Percentiles rank a stretch among this genome's conserved stretches.
Evolutionary conservation across 306 rosid genomes (phyloP).

Genomic region (Hippophae rhamnoides): DNA sequence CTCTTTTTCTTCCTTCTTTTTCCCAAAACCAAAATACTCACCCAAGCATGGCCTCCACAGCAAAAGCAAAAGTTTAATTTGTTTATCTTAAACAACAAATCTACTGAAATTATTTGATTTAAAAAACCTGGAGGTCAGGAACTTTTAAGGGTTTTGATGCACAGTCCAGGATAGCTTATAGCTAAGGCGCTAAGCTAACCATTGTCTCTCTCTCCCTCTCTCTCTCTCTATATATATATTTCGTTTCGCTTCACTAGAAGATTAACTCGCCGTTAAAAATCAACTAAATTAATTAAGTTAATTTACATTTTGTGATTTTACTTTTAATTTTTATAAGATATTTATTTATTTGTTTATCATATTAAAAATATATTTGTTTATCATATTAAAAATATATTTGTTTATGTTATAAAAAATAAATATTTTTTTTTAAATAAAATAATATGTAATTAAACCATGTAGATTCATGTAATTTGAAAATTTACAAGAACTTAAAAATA

Average conservation of each 20-base stretch:
- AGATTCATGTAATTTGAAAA: no score
- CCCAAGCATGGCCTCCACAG: constrained; percentile 21
- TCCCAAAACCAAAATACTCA: constrained; percentile 12
- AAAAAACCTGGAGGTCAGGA: not conserved
- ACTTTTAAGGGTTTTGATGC: constrained; percentile 4
- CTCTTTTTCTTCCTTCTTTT: not conserved
- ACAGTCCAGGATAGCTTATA: not conserved
- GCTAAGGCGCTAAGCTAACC: not conserved
- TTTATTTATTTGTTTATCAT: no score
- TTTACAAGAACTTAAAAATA: no score
- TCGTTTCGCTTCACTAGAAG: not conserved
- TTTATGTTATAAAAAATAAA: no score
- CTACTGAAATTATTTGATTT: not conserved
- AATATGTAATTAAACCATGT: no score
- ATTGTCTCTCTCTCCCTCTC: not conserved
- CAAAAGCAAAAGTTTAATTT: not conserved
- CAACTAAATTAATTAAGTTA: no score
- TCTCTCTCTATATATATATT: not conserved
- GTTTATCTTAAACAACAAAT: not conserved
- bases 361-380: no score
- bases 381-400: no score
- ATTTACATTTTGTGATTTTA: no score
- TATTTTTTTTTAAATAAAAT: no score
- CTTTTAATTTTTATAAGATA: no score
- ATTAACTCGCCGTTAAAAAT: not conserved